phyloP scores from a whole-genome alignment of 1,284 basidiomycete species.

The Limonomyces culmigenus region DNA sequence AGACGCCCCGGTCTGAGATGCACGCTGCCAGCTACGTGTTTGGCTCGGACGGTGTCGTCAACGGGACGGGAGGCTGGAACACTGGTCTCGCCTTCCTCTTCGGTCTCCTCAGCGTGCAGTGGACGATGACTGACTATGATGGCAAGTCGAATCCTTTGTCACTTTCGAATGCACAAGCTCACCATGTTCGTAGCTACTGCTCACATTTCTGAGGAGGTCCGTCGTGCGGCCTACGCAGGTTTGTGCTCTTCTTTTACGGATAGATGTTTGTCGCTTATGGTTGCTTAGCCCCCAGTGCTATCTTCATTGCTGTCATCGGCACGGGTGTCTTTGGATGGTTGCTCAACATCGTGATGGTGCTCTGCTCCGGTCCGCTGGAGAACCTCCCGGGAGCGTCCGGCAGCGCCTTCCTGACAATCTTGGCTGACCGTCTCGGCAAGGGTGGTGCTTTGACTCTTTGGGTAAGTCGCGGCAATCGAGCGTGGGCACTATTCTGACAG shows the following conservation, averaged over 20 bases:
- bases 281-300: slow-evolving; percentile 47
- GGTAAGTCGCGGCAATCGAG: slow-evolving; percentile 31
- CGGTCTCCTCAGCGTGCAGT: slow-evolving; percentile 80
- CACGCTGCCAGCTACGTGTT: slow-evolving; percentile 71
- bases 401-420: slow-evolving; percentile 62
- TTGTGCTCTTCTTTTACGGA: slow-evolving; percentile 5
- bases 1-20: slow-evolving; percentile 65
- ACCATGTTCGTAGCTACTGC: too few species aligned
- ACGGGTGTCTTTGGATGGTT: slow-evolving; percentile 76
- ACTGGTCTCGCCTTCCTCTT: slow-evolving; percentile 76
- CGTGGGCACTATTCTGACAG: not conserved
- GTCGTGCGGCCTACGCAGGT: slow-evolving; percentile 76
- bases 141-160: too few species aligned
- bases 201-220: slow-evolving; percentile 87
- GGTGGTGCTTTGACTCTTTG: slow-evolving; percentile 59
- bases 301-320: slow-evolving; percentile 80
- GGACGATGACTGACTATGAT: slow-evolving; percentile 60
- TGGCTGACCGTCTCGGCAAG: slow-evolving; percentile 58
- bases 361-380: slow-evolving; percentile 58
- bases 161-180: too few species aligned
- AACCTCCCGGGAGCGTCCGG: slow-evolving; percentile 47
- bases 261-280: not conserved
- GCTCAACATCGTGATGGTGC: slow-evolving; percentile 67
- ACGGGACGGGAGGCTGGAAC: slow-evolving; percentile 58
- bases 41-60: slow-evolving; percentile 45